Conservation (phyloP, 495 filamentous ascomycete genomes). For the Aspergillus nidulans region DNA sequence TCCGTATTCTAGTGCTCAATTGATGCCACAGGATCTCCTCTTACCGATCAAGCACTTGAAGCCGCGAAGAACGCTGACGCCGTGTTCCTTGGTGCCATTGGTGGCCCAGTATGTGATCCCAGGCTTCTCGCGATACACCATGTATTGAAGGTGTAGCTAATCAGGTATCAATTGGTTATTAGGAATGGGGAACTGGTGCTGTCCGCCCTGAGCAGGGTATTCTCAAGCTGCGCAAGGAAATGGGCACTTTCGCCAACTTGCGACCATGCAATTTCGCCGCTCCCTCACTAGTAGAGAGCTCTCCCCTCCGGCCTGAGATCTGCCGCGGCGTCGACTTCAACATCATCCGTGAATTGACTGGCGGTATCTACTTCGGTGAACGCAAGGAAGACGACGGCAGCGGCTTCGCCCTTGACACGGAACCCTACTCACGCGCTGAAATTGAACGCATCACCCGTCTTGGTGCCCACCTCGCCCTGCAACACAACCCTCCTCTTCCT, state of each 20-base stretch:
- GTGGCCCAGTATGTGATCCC: slow-evolving; percentile 65
- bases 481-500: slow-evolving; percentile 70
- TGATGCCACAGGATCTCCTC: slow-evolving; percentile 68
- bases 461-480: slow-evolving; percentile 76
- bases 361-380: slow-evolving; percentile 96
- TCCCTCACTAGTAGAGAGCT: slow-evolving; percentile 77
- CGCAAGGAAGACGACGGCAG: slow-evolving; percentile 75
- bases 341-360: slow-evolving; percentile 90
- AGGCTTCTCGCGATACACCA: slow-evolving; percentile 1
- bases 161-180: not conserved
- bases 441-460: slow-evolving; percentile 86
- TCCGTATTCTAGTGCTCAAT: slow-evolving; percentile 61
- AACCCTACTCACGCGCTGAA: slow-evolving; percentile 82
- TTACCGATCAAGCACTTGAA: slow-evolving; percentile 78
- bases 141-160: not conserved
- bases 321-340: slow-evolving; percentile 90
- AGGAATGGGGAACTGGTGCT: slow-evolving; percentile 90
- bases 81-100: slow-evolving; percentile 90
- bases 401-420: slow-evolving; percentile 79
- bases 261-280: slow-evolving; percentile 97
- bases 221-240: slow-evolving; percentile 87
- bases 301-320: slow-evolving; percentile 82
- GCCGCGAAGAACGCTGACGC: slow-evolving; percentile 90
- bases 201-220: slow-evolving; percentile 95
- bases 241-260: slow-evolving; percentile 93